Evolutionary conservation across 768 basidiomycete genomes (phyloP), one percentile per base, ranked within the genome.

Genomic region (Hericium erinaceus): DNA sequence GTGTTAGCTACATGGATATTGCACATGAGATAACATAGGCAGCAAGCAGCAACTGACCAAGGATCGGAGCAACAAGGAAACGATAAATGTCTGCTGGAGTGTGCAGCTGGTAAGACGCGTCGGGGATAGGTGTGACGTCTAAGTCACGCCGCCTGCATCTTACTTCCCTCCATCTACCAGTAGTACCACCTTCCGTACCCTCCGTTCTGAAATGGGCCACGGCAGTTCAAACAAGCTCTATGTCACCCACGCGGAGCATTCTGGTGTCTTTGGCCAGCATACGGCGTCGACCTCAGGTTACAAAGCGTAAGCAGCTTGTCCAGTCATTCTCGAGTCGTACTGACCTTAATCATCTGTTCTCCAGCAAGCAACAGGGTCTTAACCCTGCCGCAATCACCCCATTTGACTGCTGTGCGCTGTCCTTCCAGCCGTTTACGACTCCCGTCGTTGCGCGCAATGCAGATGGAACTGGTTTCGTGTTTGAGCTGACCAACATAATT

Each of bases 401-500:
- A 28, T 93, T 91, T 66, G 94, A 97, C 72, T 95, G 87, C 61
- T 98, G 95, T 62, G 84, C 92, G 0, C 80, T 97, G 38, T 92
- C 92, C 9, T 89, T 93, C 61, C 92, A 95, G 65, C 90, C 87
- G 5, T 97, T 95, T 67, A 76, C 76, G 26, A 85, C 93, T 64
- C 95, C 95, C 1, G 94, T 97, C 12, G 90, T 88, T 65, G 87
- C 90, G 2, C 79, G 88, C 37, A 93, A 94, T 64, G 68, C 78
- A 16, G 90, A 95, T 67, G 85, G 90, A 56, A 88, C 84, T 6
- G 87, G 92, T 39, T 66, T 69, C 58, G 93, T 95, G 8, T 95
- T 92, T 67, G 94, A 95, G 63, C 74, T 97, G 44, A 79, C 93
- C 54, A 95, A 92, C 69, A 95, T 95, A 65, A 87, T 97, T 50